Conservation (phyloP, 1,284 basidiomycete genomes). For the Fomitiporia mediterranea region DNA sequence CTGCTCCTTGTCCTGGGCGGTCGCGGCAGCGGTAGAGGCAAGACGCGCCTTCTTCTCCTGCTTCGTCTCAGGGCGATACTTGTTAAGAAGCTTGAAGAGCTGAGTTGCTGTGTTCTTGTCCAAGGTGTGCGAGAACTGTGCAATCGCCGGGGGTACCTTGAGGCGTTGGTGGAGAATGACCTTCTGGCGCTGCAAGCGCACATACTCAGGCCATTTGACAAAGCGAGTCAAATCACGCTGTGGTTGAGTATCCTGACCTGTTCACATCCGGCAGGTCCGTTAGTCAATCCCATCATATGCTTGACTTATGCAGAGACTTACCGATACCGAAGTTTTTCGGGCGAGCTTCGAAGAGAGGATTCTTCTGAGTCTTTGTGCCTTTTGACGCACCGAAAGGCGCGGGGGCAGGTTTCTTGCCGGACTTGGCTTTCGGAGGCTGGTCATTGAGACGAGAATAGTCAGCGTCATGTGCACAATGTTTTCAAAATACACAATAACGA, state of each 20-base stretch:
- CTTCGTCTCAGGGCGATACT: constrained; percentile 92
- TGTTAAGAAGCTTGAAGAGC: constrained; percentile 97
- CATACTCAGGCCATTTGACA: constrained; percentile 99
- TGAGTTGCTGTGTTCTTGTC: constrained; percentile 99
- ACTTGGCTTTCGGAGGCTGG: constrained; percentile 72
- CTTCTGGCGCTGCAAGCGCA: constrained; percentile 97
- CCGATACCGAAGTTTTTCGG: constrained; percentile 96
- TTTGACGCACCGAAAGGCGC: constrained; percentile 75
- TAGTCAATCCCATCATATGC: background rate
- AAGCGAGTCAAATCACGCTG: constrained; percentile 93
- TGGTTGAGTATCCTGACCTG: constrained; percentile 93
- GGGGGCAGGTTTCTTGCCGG: constrained; percentile 75
- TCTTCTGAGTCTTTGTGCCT: constrained; percentile 76
- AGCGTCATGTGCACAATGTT: constrained; percentile 42
- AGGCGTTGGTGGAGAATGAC: constrained; percentile 98
- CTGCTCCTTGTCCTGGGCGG: constrained; percentile 72
- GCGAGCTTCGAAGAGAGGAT: constrained; percentile 92
- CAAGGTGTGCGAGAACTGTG: constrained; percentile 96
- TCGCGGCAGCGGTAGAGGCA: constrained; percentile 66
- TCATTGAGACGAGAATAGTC: constrained; percentile 79
- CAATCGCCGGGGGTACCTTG: constrained; percentile 98
- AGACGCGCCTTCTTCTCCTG: constrained; percentile 98
- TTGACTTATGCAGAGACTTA: constrained; percentile 2
- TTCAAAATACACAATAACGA: constrained; percentile 14
- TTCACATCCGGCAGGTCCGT: background rate